Base-by-base conservation (phyloP, 73 alveolate genomes). In the Effrenium voratum region DNA sequence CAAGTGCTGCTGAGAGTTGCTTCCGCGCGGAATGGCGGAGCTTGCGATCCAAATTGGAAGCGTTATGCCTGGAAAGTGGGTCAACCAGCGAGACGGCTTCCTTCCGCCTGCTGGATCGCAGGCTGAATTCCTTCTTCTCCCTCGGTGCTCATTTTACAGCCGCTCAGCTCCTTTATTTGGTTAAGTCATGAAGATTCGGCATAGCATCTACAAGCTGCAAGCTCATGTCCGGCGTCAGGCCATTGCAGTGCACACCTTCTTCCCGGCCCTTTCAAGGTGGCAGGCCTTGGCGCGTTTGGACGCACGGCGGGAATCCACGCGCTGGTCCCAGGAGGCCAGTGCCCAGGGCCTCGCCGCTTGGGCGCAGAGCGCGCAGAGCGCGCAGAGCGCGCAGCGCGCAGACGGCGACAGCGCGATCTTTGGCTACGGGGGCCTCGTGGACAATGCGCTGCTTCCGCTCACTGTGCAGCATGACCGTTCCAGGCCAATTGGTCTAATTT, bases 391-490 rank as follows among this genome's bases (percentile, higher is more conserved):
- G 49, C 75, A 60, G 75, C 75, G 36, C 75, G 15, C 75, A 8
- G 63, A 12, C 26, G 12, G 34, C 10, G 32, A n/a, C 34, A 40
- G 40, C 43, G 94, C 82, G 30, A n/a, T 49, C 19, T 86, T 34
- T n/a, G 94, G 94, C 75, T 86, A 86, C 26, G 94, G 94, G 45
- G 38, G 45, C 47, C 45, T 63, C 2, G 59, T 16, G 55, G 63
- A 50, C 50, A 47, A 50, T 15, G 12, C 45, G 49, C 68, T 83
- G 66, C 68, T 83, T 50, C 94, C 94, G 32, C 66, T 86, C 60
- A 60, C 40, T 45, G 94, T 86, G 81, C 94, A 86, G 73, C 94
- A 86, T 41, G 94, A 86, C 76, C 94, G 94, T 34, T 86, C 94
- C 24, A 86, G 94, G 93, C 77, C n/a, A n/a, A n/a, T n/a, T n/a